Percentiles rank a stretch among this genome's conserved stretches.
phyloP scores from a whole-genome alignment of 345 rosid species.

The Triadica sebifera region DNA sequence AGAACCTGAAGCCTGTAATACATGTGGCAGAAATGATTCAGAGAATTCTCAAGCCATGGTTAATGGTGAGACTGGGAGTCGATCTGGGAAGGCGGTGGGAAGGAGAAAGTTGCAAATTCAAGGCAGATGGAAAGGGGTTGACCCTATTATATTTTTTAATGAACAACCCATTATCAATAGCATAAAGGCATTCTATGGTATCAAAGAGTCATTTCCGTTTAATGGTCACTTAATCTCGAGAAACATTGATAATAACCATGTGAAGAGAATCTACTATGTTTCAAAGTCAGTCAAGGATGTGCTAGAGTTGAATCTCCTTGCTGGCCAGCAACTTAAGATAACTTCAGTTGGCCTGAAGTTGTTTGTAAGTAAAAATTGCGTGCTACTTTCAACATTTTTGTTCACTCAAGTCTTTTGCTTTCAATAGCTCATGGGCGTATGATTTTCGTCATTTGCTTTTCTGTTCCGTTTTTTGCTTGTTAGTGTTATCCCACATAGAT shows the following conservation, averaged over 20 bases:
- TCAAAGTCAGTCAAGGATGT: slow-evolving; percentile 78
- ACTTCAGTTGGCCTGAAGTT: slow-evolving; percentile 90
- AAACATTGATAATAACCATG: slow-evolving; percentile 71
- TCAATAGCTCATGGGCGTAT: neutral
- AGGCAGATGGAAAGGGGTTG: slow-evolving; percentile 94
- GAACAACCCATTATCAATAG: slow-evolving; percentile 61
- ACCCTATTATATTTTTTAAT: slow-evolving; percentile 77
- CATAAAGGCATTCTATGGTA: slow-evolving; percentile 80
- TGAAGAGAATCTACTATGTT: slow-evolving; percentile 89
- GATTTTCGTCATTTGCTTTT: no score
- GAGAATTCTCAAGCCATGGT: slow-evolving; percentile 33
- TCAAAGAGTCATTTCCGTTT: slow-evolving; percentile 69
- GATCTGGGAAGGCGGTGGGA: slow-evolving; percentile 39
- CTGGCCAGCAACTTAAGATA: slow-evolving; percentile 82
- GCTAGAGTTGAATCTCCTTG: slow-evolving; percentile 66
- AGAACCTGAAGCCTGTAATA: slow-evolving; percentile 31
- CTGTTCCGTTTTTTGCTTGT: neutral
- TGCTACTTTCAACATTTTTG: neutral
- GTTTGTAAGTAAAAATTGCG: slow-evolving; percentile 62
- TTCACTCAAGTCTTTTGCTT: neutral
- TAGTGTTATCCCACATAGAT: neutral
- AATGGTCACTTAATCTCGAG: slow-evolving; percentile 73
- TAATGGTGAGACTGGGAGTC: slow-evolving; percentile 42
- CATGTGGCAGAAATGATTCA: slow-evolving; percentile 30
- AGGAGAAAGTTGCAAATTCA: slow-evolving; percentile 87